Base-by-base conservation (phyloP, 805 yeast species). In the Maudiozyma bulderi region DNA sequence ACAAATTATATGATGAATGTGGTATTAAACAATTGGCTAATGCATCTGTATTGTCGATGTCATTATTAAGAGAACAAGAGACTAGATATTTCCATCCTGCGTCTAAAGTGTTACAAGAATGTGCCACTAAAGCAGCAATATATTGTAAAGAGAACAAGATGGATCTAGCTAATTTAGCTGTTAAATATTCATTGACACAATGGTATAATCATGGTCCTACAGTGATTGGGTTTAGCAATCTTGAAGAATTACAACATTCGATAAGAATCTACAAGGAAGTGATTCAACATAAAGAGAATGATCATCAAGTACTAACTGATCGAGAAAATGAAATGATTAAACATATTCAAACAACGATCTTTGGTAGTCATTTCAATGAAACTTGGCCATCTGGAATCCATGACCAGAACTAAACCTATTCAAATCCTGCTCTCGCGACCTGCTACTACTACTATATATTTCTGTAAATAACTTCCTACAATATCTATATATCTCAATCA, bases 21-120 rank as follows among this genome's bases (percentile, higher is more conserved):
- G 76, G 78, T 5, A 71, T 89, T 32, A 71, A 74, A 50, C 64
- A 73, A 52, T 64, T 90, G n/a, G 66, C 82, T 61, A 87, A 86
- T 62, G 96, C 91, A 3, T 85, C 95, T 0, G 89, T 93, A 38
- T 70, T 91, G 51, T 80, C 90, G 48, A 90, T 90, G 98, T 86
- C 96, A 4, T 65, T 90, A 49, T 71, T 90, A 49, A 74, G 95
- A 51, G 75, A 84, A 0, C 81, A 74, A 28, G 70, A 73, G 34
- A 83, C 95, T 0, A 83, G 77, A 54, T 59, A 73, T 1, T 91
- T 89, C 74, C 97, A 90, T 59, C 97, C 96, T 0, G 93, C 87
- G 3, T 68, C 82, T 0, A 56, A 64, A 13, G 76, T 64, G n/a
- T 69, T 90, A 52, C 80, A 75, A 53, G 67, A 69, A 1, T 57